Evolutionary conservation across 106 monocot species (phyloP).

Genomic region (Hemerocallis citrina): DNA sequence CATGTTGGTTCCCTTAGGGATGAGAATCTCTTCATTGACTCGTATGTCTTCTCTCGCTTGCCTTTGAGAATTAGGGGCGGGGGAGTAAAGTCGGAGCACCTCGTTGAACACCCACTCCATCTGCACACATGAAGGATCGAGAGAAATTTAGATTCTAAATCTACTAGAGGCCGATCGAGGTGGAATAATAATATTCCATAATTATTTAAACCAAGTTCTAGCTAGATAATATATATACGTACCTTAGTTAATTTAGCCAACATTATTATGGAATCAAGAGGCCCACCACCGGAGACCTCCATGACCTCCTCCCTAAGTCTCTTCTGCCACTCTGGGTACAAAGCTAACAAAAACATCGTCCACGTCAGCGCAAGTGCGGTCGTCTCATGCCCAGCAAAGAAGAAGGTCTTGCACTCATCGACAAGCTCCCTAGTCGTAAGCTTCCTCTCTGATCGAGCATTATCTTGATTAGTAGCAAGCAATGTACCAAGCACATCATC

Average conservation of each 20-base stretch:
- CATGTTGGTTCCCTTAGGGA: conserved; percentile 70
- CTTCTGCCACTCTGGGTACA: conserved; percentile 60
- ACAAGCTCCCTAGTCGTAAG: conserved; percentile 54
- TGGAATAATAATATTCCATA: no score
- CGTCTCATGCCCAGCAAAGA: conserved; percentile 76
- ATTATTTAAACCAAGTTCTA: no score
- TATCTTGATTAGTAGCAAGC: conserved; percentile 25
- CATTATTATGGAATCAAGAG: conserved; percentile 14
- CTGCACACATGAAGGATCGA: conserved; percentile 14
- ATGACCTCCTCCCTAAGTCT: conserved; percentile 36
- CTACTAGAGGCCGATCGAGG: no score
- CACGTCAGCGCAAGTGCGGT: conserved; percentile 48
- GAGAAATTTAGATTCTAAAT: no score
- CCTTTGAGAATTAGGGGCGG: conserved; percentile 50
- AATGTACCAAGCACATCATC: conserved; percentile 37
- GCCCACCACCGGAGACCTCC: conserved; percentile 8
- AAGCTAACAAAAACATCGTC: conserved; percentile 48
- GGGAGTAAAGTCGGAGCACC: conserved; percentile 51
- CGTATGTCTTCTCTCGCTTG: conserved; percentile 49
- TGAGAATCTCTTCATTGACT: conserved; percentile 19
- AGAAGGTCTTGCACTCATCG: conserved; percentile 84
- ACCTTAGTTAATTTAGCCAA: conserved; percentile 53
- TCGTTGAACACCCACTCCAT: conserved; percentile 68
- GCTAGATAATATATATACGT: no score
- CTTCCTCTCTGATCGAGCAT: conserved; percentile 13